These are phyloP conservation scores for Biscogniauxia marginata DNA, from an alignment of 2,329 filamentous ascomycete species.

Conservation along the genomic window DNA sequence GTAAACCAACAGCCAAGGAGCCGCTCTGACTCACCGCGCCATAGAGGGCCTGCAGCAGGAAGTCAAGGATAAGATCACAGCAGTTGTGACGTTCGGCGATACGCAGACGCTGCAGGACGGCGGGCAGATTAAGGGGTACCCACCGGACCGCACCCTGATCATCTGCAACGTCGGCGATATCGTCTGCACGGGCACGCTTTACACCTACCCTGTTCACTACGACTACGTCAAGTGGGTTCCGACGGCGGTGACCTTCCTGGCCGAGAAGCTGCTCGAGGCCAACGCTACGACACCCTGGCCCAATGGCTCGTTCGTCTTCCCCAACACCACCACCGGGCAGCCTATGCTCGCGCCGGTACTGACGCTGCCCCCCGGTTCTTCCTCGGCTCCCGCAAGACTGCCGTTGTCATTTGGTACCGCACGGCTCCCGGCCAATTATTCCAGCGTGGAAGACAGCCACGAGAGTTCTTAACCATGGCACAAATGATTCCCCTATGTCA, in stretches of 20 bases:
- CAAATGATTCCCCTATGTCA: too few relatives aligned
- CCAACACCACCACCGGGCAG: too few relatives aligned
- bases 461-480: too few relatives aligned
- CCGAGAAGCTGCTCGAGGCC: conserved; percentile 18
- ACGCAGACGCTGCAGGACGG: conserved; percentile 36
- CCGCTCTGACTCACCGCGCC: conserved; percentile 39
- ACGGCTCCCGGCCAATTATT: too few relatives aligned
- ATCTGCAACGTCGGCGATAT: conserved; percentile 42
- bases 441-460: too few relatives aligned
- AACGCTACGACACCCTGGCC: conserved; percentile 22
- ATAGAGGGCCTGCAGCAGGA: conserved; percentile 29
- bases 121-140: conserved; percentile 36
- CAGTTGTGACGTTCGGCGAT: conserved; percentile 38
- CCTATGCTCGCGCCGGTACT: too few relatives aligned
- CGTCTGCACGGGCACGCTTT: conserved; percentile 37
- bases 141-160: conserved; percentile 36
- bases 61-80: conserved; percentile 32
- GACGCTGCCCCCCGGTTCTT: too few relatives aligned
- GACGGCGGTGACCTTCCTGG: conserved; percentile 33
- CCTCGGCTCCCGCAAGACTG: too few relatives aligned
- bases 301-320: conserved; percentile 17
- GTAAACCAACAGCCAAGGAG: conserved; percentile 35
- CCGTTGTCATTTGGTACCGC: too few relatives aligned
- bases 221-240: conserved; percentile 36
- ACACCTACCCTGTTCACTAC: conserved; percentile 36